Evolutionary conservation across 2,329 filamentous ascomycete species (phyloP), one percentile per base, ranked within the genome.

Genomic region (Colletotrichum sp.): DNA sequence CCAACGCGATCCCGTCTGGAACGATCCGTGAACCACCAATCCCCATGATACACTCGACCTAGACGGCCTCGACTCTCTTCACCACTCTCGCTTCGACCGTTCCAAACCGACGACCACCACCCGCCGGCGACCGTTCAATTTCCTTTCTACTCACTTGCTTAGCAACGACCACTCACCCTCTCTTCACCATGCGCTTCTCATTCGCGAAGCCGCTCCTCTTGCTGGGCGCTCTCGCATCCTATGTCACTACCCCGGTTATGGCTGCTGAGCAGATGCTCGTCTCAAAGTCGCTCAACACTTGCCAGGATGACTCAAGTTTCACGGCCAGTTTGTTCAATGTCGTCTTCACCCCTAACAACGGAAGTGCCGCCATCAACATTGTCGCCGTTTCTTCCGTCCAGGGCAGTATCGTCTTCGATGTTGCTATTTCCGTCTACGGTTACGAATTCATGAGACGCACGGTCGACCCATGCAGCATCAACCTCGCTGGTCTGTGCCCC

Each of bases 251-350:
- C 76, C 72, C 72, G 9, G 72, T 75, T 25, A 89, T 88, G 22
- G 81, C 91, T 75, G 94, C 92, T 78, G 89, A 92, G 82, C 90
- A 89, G 78, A 88, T 95, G 82, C 94, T 99, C 81, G 89, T 93
- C 80, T 97, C 96, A 72, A 95, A 91, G 82, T 98, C 96, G 30
- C 90, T 98, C 80, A 96, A 95, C 85, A 91, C 94, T 63, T 98
- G 96, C 86, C 94, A 96, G 89, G 88, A 92, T 75, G 93, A 96
- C 85, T 96, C 95, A 32, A 93, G 93, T 82, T 98, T 98, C 85
- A 94, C 95, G 6, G 96, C 96, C 80, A 96, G 94, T 80, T 90
- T 97, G 75, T 98, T 98, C 91, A 94, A 98, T 80, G 94, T 98
- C 84, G 87, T 92, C 78, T 95, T 95, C 85, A 95, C 93, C 3